Evolutionary conservation across 2,329 filamentous ascomycete species (phyloP), one percentile per base, ranked within the genome.

Genomic region (Verruconis gallopava): DNA sequence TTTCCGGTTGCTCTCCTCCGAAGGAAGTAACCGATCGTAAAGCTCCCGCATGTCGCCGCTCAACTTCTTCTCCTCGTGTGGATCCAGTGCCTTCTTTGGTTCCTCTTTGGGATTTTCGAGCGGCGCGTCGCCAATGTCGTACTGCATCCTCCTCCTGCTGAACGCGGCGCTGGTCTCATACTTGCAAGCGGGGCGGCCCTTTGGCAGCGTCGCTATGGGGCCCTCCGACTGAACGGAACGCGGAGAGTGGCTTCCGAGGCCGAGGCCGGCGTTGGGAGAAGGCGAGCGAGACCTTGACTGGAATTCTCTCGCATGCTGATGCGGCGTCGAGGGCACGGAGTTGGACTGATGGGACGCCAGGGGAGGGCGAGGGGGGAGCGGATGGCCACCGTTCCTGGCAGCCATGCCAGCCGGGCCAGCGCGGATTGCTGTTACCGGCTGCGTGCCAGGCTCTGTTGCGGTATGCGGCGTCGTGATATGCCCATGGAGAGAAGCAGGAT

Each of bases 301-400:
- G 53, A 82, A 83, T 2, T 81, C 81, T 53, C 88, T 80, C 49
- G 86, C 77, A 61, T 84, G 81, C 59, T 95, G 88, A 55, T 89
- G 84, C 5, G 89, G 91, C 3, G 89, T 96, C 1, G 89, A 93
- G 1, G 89, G 89, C 38, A 95, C 84, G 5, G 89, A 96, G 57
- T 73, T 93, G 18, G 89, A 93, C 56, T 93, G 75, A 40, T 77
- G 76, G 37, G 69, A 72, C 45, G 63, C 63, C 49, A 74, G 61
- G 48, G 71, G 63, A 45, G 69, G 64, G 49, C 71, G 63, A 57
- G 64, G 52, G 20, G 49, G 41, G 49, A 43, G 25, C 25, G 25
- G 22, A 36, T 44, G 37, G 19, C 15, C 14, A 19, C 4, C 18
- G n/a, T 22, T 22, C n/a, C 37, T 17, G 32, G 18, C 19, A 9